phyloP scores from a whole-genome alignment of 2,329 filamentous ascomycete species.

The Venturia pyrina region DNA sequence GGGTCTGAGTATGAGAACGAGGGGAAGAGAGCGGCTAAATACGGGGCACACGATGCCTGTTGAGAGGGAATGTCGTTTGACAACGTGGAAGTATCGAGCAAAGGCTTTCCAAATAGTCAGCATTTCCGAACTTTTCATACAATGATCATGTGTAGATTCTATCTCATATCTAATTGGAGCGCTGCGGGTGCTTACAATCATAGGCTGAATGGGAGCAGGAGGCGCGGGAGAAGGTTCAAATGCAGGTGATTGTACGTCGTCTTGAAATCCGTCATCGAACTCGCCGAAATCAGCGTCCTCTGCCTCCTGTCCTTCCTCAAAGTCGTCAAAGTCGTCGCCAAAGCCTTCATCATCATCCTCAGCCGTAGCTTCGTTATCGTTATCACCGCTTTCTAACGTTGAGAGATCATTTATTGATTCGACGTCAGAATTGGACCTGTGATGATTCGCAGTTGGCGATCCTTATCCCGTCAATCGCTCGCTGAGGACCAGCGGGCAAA shows the following conservation, averaged over 20 bases:
- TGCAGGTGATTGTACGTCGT: constrained; percentile 24
- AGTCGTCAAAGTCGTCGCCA: constrained; percentile 58
- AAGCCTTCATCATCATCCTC: constrained; percentile 60
- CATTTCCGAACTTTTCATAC: background rate
- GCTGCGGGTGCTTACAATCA: constrained; percentile 35
- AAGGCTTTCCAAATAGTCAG: constrained; percentile 38
- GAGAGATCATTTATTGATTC: constrained; percentile 23
- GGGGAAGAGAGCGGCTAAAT: constrained; percentile 56
- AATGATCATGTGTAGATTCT: constrained; percentile 5
- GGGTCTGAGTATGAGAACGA: constrained; percentile 35
- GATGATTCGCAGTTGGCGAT: constrained; percentile 41
- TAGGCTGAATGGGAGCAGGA: constrained; percentile 31
- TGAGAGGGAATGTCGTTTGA: constrained; percentile 41
- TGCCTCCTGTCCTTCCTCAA: constrained; percentile 41
- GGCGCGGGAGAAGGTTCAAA: constrained; percentile 16
- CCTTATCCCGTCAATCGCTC: constrained; percentile 54
- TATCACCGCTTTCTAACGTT: constrained; percentile 14
- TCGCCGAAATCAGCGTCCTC: constrained; percentile 41
- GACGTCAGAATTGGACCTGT: constrained; percentile 32
- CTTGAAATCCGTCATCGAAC: constrained; percentile 32
- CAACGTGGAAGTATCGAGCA: constrained; percentile 58
- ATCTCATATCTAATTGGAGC: constrained; percentile 13
- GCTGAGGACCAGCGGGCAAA: constrained; percentile 30
- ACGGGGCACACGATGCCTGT: constrained; percentile 49
- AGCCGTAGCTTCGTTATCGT: constrained; percentile 25